Evolutionary conservation across 108 stramenopile species (phyloP).

Genomic region (Conticribra guillardii): DNA sequence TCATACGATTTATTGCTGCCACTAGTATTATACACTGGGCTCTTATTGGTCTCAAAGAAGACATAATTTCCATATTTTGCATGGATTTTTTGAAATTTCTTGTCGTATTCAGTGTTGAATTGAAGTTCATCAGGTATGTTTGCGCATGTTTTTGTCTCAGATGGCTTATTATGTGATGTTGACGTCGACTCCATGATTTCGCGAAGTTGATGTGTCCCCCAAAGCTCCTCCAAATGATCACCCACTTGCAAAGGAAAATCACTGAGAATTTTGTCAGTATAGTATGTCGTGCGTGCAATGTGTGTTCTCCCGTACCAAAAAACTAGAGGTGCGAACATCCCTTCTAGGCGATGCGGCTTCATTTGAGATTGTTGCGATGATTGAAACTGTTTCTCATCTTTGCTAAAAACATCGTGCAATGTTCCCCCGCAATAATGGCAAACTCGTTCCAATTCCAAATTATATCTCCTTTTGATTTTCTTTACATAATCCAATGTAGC

Average conservation of each 20-base stretch:
- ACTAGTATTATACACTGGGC: too few relatives aligned
- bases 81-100: conserved; percentile 22
- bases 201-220: conserved; percentile 33
- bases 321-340: conserved; percentile 35
- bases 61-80: conserved; percentile 40
- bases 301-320: conserved; percentile 53
- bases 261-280: conserved; percentile 17
- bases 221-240: conserved; percentile 48
- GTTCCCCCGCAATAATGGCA: background rate
- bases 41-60: conserved; percentile 16
- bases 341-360: background rate
- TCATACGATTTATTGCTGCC: too few relatives aligned
- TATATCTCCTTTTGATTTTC: conserved; percentile 43
- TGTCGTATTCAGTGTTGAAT: conserved; percentile 7
- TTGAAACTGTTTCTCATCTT: too few relatives aligned
- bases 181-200: conserved; percentile 16
- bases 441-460: conserved; percentile 22
- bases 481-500: conserved; percentile 42
- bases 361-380: background rate
- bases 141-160: too few relatives aligned
- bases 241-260: conserved; percentile 21
- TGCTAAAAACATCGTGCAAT: too few relatives aligned
- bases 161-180: background rate
- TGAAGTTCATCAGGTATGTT: background rate
- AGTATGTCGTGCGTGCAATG: conserved; percentile 35